Percentiles rank a stretch among this genome's conserved stretches.
phyloP scores from a whole-genome alignment of 176 grass and related monocot genomes.

The Carex myosuroides region DNA sequence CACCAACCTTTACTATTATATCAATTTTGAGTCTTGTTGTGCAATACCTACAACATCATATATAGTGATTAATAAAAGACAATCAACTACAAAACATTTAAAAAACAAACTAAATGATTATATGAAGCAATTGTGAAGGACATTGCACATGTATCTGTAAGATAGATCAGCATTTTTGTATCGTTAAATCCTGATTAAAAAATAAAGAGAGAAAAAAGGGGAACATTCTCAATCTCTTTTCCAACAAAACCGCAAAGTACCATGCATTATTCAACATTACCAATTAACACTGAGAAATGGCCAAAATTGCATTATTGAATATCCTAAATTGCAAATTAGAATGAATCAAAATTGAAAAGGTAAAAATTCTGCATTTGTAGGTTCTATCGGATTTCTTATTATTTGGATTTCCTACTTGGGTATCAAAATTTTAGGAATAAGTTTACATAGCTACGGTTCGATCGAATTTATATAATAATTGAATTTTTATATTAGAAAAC shows the following conservation, averaged over 20 bases:
- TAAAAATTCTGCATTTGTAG: no score
- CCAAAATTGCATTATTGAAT: no score
- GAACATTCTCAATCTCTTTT: neutral
- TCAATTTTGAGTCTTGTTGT: slow-evolving; percentile 85
- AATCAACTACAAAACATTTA: neutral
- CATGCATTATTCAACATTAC: neutral
- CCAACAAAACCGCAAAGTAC: neutral
- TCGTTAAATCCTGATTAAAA: neutral
- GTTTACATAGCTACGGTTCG: no score
- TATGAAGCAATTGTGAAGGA: no score
- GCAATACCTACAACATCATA: slow-evolving; percentile 52
- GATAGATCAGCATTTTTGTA: neutral
- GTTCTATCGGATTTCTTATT: no score
- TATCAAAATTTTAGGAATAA: no score
- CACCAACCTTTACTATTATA: slow-evolving; percentile 49
- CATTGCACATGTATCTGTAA: neutral
- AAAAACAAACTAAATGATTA: neutral
- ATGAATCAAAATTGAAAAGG: no score
- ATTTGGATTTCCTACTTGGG: no score
- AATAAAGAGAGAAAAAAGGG: neutral
- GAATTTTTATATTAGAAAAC: no score
- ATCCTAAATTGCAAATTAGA: no score
- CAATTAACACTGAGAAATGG: neutral
- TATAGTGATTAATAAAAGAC: slow-evolving; percentile 18
- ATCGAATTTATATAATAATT: no score